Conservation (phyloP, 192 early-diverging fungal genomes). For the Coemansia asiatica region DNA sequence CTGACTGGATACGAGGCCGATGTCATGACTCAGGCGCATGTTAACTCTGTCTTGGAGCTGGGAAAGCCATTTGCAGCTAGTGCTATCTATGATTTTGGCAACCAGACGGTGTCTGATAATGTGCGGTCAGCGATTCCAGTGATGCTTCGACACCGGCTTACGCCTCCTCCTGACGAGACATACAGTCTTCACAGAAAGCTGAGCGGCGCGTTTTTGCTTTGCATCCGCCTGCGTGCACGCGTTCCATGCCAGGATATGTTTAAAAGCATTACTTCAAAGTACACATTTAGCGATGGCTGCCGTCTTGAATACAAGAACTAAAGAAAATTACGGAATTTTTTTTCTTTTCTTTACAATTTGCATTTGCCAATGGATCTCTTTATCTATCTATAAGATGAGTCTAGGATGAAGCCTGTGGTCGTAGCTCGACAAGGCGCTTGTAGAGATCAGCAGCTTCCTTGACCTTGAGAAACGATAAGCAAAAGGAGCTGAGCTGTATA, state of each 20-base stretch:
- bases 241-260: slow-evolving; percentile 55
- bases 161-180: slow-evolving; percentile 97
- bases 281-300: slow-evolving; percentile 37
- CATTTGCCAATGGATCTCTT: background rate
- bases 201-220: slow-evolving; percentile 88
- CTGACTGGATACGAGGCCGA: slow-evolving; percentile 91
- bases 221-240: slow-evolving; percentile 71
- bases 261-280: slow-evolving; percentile 33
- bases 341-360: background rate
- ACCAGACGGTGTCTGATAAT: slow-evolving; percentile 77
- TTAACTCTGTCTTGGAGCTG: slow-evolving; percentile 82
- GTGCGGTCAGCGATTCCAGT: slow-evolving; percentile 89
- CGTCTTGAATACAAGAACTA: slow-evolving; percentile 17
- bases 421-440: slow-evolving; percentile 13
- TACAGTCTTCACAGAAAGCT: slow-evolving; percentile 95
- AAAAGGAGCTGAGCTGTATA: slow-evolving; percentile 46
- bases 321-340: background rate
- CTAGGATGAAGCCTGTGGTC: background rate
- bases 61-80: slow-evolving; percentile 75
- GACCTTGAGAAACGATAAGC: slow-evolving; percentile 43
- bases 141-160: slow-evolving; percentile 91
- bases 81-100: slow-evolving; percentile 74
- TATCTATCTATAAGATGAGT: too few species aligned
- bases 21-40: slow-evolving; percentile 83
- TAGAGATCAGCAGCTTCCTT: slow-evolving; percentile 47